These are phyloP conservation scores for Borovskyia barvae DNA, from an alignment of 208 protist species.

Conservation along the genomic window DNA sequence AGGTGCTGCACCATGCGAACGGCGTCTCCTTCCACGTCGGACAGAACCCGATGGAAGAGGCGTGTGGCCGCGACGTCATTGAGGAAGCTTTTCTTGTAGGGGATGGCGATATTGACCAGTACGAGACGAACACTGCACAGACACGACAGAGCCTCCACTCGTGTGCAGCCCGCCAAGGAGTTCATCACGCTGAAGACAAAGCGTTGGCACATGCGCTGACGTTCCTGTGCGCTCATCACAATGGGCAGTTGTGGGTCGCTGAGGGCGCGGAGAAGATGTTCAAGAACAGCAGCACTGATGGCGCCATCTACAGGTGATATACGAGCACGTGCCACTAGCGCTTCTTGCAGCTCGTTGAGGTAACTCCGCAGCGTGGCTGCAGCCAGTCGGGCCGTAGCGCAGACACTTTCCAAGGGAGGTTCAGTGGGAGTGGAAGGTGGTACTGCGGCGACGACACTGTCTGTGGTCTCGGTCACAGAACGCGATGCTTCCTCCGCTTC, in stretches of 20 bases:
- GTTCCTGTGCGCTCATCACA: conserved; percentile 5
- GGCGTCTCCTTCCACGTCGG: conserved; percentile 40
- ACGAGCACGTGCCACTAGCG: conserved; percentile 34
- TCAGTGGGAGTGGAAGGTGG: background rate
- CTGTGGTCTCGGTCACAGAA: background rate
- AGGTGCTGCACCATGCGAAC: conserved; percentile 36
- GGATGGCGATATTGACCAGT: conserved; percentile 41
- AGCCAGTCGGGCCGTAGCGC: background rate
- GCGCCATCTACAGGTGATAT: conserved; percentile 59
- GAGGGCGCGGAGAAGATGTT: conserved; percentile 34
- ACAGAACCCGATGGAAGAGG: conserved; percentile 9
- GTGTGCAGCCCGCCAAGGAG: conserved; percentile 20
- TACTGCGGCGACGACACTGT: background rate
- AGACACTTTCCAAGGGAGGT: no score
- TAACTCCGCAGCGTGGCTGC: conserved; percentile 29
- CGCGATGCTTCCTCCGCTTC: background rate
- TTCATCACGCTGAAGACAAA: conserved; percentile 28
- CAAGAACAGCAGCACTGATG: conserved; percentile 34
- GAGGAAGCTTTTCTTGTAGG: conserved; percentile 48
- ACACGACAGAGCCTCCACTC: conserved; percentile 24
- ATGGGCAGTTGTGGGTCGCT: conserved; percentile 13
- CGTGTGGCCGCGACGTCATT: conserved; percentile 3
- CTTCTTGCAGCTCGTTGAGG: conserved; percentile 32
- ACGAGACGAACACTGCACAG: conserved; percentile 34
- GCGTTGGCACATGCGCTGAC: conserved; percentile 28